Base-by-base conservation (phyloP, 805 yeast genomes). In the Barnettozyma vustinii region DNA sequence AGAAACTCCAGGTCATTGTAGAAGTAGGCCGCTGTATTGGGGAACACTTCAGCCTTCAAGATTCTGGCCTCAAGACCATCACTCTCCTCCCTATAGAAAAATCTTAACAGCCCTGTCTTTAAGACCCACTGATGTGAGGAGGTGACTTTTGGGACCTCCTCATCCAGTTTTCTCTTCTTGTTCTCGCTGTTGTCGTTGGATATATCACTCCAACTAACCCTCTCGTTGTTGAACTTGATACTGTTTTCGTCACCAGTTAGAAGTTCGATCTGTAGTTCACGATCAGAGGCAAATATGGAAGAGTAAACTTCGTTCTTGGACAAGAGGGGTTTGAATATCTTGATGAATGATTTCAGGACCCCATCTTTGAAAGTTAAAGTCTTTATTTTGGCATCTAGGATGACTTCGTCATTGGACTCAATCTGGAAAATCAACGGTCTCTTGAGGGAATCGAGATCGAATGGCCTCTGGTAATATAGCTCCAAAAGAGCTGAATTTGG, bases 391-490 rank as follows among this genome's bases (percentile, higher is more conserved):
- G 40, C 40, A 43, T 39, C 35, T 12, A 44, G 15, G 32, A 35
- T 5, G 16, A 36, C 32, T 27, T 44, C 51, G 18, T 44, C 33
- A 19, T 40, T 27, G 13, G 44, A 25, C 8, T 40, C 42, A 15
- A 49, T 40, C 27, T 49, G 52, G n/a, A 49, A 16, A 4, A 25
- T 44, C 18, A 50, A 37, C 4, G 18, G 27, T n/a, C 49, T 35
- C 36, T 32, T 19, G 18, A 7, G 7, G 6, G 32, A 20, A 33
- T 50, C 61, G 56, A 79, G 83, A 6, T 71, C 63, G 54, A 57
- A 75, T 1, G 80, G 81, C 42, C 84, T 67, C 69, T 67, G 60
- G 75, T 79, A 42, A 4, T 5, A 32, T 30, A 55, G 41, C 23
- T 27, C 25, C 1, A 44, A 46, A 6, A 18, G 8, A 23, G 20